Evolutionary conservation across 1,284 basidiomycete species (phyloP), one percentile per base, ranked within the genome.

Genomic region (Cryptococcus jaspeensis): DNA sequence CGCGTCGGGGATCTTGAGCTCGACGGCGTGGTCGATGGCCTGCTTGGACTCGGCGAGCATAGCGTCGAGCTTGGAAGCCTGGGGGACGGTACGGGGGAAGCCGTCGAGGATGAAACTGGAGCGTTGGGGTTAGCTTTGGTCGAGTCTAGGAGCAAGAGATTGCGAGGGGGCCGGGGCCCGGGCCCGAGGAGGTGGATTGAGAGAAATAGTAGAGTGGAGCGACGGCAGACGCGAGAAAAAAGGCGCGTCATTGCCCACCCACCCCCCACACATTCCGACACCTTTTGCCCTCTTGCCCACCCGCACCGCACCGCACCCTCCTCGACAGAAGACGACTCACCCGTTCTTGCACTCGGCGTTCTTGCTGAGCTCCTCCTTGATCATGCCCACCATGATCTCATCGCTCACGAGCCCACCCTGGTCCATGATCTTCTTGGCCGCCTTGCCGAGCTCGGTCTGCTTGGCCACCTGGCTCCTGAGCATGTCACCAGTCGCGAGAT

Each of bases 401-500:
- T 99, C 95, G 51, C 86, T 84, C 56, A 99, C 93, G 52, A 99
- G 86, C 25, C 89, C 92, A 50, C 95, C 94, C 36, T 85, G 84
- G 76, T 98, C 94, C 91, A 99, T 98, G 77, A 98, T 89, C 80
- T 94, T 93, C 84, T 99, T 98, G 37, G 95, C 95, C 71, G 90
- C 85, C 55, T 89, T 81, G 61, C 95, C 95, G 49, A 99, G 84
- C 41, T 85, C 81, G 5, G 95, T 97, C 80, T 95, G 89, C 75
- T 87, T 81, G 44, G 85, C 71, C 58, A 99, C 93, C 79, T 99
- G 93, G 64, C 94, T 91, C 49, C 95, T 89, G 58, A 99, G 83
- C 92, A 99, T 96, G 81, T 99, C 95, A 39, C 95, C 95, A 32
- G 95, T 99, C 35, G 95, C 94, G 65, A 99, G 83, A 81, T 99